A percentile compares a stretch with the other conserved stretches of the same genome.
Evolutionary conservation across 805 yeast species (phyloP).

Genomic region (Ogataea angusta): DNA sequence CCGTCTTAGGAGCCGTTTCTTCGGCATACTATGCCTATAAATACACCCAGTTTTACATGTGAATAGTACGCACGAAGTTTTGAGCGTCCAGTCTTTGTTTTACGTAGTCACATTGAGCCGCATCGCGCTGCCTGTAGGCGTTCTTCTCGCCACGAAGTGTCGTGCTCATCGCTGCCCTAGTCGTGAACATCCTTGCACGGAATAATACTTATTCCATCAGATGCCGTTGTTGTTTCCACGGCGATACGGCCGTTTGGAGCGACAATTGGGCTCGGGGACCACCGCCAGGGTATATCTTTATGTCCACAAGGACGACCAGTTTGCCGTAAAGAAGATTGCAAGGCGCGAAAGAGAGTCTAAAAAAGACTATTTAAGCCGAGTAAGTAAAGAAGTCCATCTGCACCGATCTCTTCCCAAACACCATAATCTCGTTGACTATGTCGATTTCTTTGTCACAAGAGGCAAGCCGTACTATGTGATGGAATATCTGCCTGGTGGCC

Average conservation of each 20-base stretch:
- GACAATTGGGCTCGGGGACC: slow-evolving; percentile 18
- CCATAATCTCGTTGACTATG: slow-evolving; percentile 35
- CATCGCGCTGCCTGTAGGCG: no score
- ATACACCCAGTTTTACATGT: slow-evolving; percentile 64
- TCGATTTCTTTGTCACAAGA: slow-evolving; percentile 30
- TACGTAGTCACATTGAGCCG: no score
- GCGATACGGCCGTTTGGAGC: slow-evolving; percentile 17
- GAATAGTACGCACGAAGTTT: neutral
- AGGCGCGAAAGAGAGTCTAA: slow-evolving; percentile 39
- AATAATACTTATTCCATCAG: slow-evolving; percentile 32
- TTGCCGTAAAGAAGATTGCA: slow-evolving; percentile 47
- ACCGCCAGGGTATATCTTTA: slow-evolving; percentile 17
- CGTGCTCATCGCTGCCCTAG: slow-evolving; percentile 15
- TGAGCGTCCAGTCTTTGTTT: neutral
- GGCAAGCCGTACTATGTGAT: slow-evolving; percentile 28
- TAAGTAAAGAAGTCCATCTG: slow-evolving; percentile 36
- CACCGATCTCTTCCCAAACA: slow-evolving; percentile 29
- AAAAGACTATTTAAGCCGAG: slow-evolving; percentile 38
- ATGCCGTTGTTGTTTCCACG: slow-evolving; percentile 11
- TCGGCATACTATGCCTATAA: slow-evolving; percentile 69
- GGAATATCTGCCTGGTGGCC: slow-evolving; percentile 36
- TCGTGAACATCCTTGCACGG: slow-evolving; percentile 36
- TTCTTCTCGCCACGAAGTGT: no score
- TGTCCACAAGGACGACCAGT: slow-evolving; percentile 7
- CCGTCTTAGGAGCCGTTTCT: slow-evolving; percentile 60